Base-by-base conservation (phyloP, 2,329 filamentous ascomycete species). In the Microdochium nivale region DNA sequence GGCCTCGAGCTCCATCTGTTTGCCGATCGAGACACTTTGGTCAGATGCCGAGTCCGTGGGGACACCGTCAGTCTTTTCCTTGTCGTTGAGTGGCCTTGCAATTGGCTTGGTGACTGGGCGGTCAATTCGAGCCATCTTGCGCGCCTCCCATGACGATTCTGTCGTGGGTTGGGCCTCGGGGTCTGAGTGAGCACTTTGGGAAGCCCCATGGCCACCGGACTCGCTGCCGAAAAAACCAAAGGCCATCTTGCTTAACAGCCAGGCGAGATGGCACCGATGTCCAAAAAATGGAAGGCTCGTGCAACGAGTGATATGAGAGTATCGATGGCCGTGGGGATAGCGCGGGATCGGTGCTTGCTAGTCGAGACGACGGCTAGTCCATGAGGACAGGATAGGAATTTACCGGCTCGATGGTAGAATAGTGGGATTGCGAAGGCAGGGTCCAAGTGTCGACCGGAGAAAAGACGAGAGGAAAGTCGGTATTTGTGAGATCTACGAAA, bases 1-100 rank as follows among this genome's bases (percentile, higher is more conserved):
- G 25, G 83, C 78, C 67, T 96, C 91, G 55, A 87, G 65, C 50
- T 85, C 88, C 56, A 92, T 80, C 70, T 95, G 90, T 69, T 75
- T 76, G 56, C 70, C 65, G n/a, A 80, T 24, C 9, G 40, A 44
- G 65, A 47, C 74, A 47, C 70, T 74, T 32, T 77, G 70, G 21
- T 74, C 70, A 48, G 65, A 70, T 44, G 76, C 71, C 8, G 73
- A 73, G 25, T 65, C 40, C 7, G 13, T 21, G 19, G 53, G 51
- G 11, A 55, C 60, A 52, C 67, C 66, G 9, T 65, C 61, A 14
- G 72, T 44, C 40, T 44, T 44, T 3, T 44, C 40, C n/a, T 37
- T 37, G 5, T 14, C 13, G 33, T 14, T 19, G 33, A 37, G 33
- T 19, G 21, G 40, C 16, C 40, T 19, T 19, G 19, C 40, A 19